Percentiles rank a stretch among this genome's conserved stretches.
phyloP scores from a whole-genome alignment of 1,284 basidiomycete genomes.

The Ceratobasidium sp. region DNA sequence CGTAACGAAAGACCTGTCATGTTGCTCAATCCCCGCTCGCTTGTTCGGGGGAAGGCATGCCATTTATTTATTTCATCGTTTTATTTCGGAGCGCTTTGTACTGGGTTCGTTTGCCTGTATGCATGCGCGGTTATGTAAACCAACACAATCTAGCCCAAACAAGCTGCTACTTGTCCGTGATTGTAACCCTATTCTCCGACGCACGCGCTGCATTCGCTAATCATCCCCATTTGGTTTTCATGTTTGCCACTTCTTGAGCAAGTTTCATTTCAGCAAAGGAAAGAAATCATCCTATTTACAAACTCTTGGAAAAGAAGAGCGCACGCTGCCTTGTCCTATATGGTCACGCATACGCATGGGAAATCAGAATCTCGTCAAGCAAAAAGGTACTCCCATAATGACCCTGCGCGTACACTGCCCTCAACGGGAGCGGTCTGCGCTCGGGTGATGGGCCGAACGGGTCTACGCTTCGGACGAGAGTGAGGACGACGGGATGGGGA shows the following conservation, averaged over 20 bases:
- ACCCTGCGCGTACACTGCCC: constrained; percentile 11
- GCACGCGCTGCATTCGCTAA: not conserved
- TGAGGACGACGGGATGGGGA: constrained; percentile 39
- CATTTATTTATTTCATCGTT: not conserved
- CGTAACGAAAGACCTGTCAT: not conserved
- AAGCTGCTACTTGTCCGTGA: not conserved
- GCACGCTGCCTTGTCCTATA: not conserved
- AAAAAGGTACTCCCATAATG: constrained; percentile 40
- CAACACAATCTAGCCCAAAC: not conserved
- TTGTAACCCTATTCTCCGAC: not conserved
- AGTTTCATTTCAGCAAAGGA: constrained; percentile 10
- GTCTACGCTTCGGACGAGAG: constrained; percentile 31
- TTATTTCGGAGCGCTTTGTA: not conserved
- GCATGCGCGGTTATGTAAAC: not conserved
- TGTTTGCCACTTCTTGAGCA: not conserved
- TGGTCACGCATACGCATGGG: not conserved
- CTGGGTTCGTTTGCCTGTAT: not conserved
- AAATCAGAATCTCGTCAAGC: constrained; percentile 22
- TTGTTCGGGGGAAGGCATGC: not conserved
- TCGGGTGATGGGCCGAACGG: constrained; percentile 18
- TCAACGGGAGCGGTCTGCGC: constrained; percentile 3
- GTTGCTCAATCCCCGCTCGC: not conserved
- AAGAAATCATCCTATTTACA: not conserved
- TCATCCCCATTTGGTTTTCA: not conserved
- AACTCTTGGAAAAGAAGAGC: not conserved